Evolutionary conservation across 345 rosid species (phyloP).

Genomic region (Aethionema arabicum): DNA sequence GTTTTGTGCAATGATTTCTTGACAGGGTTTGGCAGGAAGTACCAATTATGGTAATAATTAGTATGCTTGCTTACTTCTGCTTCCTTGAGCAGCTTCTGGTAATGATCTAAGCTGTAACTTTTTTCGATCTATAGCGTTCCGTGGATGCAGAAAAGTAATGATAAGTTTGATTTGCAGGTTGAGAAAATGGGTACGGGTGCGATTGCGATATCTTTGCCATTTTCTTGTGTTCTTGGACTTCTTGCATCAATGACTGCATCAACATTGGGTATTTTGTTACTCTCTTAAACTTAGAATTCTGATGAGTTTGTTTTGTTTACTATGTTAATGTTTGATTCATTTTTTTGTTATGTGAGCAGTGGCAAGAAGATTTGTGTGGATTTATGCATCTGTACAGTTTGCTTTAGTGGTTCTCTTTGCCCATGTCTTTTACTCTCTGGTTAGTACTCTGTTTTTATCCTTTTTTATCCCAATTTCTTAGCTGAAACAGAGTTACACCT

Average conservation of each 20-base stretch:
- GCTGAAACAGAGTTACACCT: no score
- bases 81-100: constrained; percentile 95
- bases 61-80: constrained; percentile 93
- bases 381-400: constrained; percentile 77
- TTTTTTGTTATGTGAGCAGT: constrained; percentile 44
- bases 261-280: constrained; percentile 72
- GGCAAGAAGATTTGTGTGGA: constrained; percentile 81
- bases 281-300: background rate
- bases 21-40: constrained; percentile 91
- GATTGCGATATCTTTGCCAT: constrained; percentile 86
- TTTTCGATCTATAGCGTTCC: background rate
- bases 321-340: background rate
- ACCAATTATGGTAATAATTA: constrained; percentile 73
- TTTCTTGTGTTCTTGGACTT: constrained; percentile 83
- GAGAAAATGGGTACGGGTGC: constrained; percentile 78
- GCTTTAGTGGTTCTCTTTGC: constrained; percentile 82
- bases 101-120: constrained; percentile 19
- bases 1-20: no score
- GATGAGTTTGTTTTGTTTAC: background rate
- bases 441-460: constrained; percentile 37
- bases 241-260: constrained; percentile 81
- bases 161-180: constrained; percentile 46
- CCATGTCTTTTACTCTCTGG: constrained; percentile 79
- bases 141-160: background rate
- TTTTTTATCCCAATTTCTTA: no score